Evolutionary conservation across 2,329 filamentous ascomycete genomes (phyloP), one percentile per base, ranked within the genome.

Genomic region (Sarocladium strictum): DNA sequence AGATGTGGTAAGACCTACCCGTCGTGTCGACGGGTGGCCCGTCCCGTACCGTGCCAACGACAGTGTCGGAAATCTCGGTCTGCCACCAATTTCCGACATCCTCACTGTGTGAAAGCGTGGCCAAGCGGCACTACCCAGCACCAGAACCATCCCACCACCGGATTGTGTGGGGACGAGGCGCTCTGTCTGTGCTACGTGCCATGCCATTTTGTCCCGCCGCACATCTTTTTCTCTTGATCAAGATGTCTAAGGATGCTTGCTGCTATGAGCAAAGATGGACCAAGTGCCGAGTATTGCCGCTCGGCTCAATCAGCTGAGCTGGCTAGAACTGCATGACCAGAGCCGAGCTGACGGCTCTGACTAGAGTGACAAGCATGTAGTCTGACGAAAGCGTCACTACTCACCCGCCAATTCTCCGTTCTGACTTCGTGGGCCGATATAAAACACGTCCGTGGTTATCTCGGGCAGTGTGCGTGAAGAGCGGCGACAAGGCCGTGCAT

Each of bases 1-100:
- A 49, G 43, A 27, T 49, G 43, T 49, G 43, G 43, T 49, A 49
- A 49, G 43, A 49, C 43, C 43, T 49, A 27, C 43, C 43, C 43
- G 21, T 49, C 43, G 35, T 38, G 24, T 49, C 43, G 43, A 49
- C 10, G 40, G 43, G 43, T 49, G 43, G 43, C 43, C 43, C 43
- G 43, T 49, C 43, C 43, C 43, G 43, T 29, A 49, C 43, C 43
- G 43, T 49, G 43, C 6, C 43, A 24, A 49, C 23, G 23, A 45
- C 40, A 21, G 40, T 10, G 17, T 45, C 11, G 7, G 21, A 12
- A 12, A 5, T 15, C 19, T 45, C 40, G 40, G 37, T 40, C 37
- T 15, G 7, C 37, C 23, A 26, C 19, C 40, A 12, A 45, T 12
- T 26, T 49, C 38, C 23, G 38, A 17, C n/a, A 17, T 23, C 23